phyloP scores from a whole-genome alignment of 169 alveolate genomes.

The Eimeria falciformis region DNA sequence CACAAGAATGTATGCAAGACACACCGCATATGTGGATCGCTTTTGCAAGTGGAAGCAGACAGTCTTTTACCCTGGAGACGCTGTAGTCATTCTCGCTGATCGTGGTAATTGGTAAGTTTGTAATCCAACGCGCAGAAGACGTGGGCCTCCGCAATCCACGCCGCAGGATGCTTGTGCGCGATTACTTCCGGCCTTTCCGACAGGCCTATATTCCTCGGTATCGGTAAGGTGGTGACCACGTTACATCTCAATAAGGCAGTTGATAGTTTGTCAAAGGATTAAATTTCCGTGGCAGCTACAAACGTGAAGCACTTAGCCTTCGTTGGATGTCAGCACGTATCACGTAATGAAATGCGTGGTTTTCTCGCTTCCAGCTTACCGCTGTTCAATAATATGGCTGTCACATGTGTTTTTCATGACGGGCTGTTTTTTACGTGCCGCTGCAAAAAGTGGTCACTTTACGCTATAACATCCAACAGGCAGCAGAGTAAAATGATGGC shows the following conservation, averaged over 20 bases:
- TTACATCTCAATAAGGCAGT: too few relatives aligned
- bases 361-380: too few relatives aligned
- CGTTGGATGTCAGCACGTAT: neutral
- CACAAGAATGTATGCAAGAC: slow-evolving; percentile 38
- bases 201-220: slow-evolving; percentile 16
- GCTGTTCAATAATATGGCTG: too few relatives aligned
- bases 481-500: too few relatives aligned
- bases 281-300: neutral
- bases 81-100: slow-evolving; percentile 34
- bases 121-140: neutral
- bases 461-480: too few relatives aligned
- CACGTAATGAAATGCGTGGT: too few relatives aligned
- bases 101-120: slow-evolving; percentile 19
- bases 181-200: slow-evolving; percentile 14
- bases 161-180: slow-evolving; percentile 35
- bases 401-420: too few relatives aligned
- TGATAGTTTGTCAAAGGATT: too few relatives aligned
- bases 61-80: neutral
- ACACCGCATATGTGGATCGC: slow-evolving; percentile 49
- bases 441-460: too few relatives aligned
- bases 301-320: neutral
- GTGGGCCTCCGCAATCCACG: neutral
- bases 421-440: too few relatives aligned
- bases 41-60: slow-evolving; percentile 34
- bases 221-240: slow-evolving; percentile 10